Percentiles rank a stretch among this genome's conserved stretches.
Conservation (phyloP, 176 grass and related monocot genomes). For the Oropetium thomaeum region DNA sequence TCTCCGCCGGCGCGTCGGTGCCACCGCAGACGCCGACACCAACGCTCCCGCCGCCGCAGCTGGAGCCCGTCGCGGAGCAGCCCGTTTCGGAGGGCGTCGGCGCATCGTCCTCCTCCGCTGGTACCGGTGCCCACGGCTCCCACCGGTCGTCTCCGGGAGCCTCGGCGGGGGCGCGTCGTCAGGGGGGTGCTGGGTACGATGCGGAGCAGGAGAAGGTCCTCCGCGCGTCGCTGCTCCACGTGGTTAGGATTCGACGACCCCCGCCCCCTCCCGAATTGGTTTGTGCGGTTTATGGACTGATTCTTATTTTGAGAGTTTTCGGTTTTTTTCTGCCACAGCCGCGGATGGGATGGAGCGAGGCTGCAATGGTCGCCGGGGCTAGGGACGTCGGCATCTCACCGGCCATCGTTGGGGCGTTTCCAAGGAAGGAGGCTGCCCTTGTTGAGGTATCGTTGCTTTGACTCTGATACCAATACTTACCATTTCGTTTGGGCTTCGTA, state of each 20-base stretch:
- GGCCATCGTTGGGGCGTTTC: constrained; percentile 73
- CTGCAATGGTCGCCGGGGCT: constrained; percentile 79
- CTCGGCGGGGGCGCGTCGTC: constrained; percentile 21
- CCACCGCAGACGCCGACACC: constrained; percentile 23
- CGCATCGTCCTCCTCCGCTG: constrained; percentile 9
- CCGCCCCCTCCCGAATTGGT: constrained; percentile 9
- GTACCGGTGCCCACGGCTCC: not conserved
- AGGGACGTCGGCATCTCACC: constrained; percentile 78
- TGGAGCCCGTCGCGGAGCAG: constrained; percentile 22
- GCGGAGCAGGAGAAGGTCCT: constrained; percentile 79
- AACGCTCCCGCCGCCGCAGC: constrained; percentile 28
- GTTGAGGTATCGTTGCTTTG: constrained; percentile 60
- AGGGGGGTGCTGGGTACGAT: constrained; percentile 48
- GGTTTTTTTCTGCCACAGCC: constrained; percentile 33
- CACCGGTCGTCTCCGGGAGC: constrained; percentile 25
- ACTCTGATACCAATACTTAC: not conserved
- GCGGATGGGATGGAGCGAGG: constrained; percentile 91
- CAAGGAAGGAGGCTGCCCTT: constrained; percentile 81
- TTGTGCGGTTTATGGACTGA: not conserved
- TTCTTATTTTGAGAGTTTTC: not conserved
- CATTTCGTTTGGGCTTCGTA: not conserved
- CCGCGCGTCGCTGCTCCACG: constrained; percentile 78
- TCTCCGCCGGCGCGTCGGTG: constrained; percentile 32
- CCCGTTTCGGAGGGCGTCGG: constrained; percentile 19
- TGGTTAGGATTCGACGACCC: constrained; percentile 42